Base-by-base conservation (phyloP, 2,329 filamentous ascomycete species). In the Fusarium musae region DNA sequence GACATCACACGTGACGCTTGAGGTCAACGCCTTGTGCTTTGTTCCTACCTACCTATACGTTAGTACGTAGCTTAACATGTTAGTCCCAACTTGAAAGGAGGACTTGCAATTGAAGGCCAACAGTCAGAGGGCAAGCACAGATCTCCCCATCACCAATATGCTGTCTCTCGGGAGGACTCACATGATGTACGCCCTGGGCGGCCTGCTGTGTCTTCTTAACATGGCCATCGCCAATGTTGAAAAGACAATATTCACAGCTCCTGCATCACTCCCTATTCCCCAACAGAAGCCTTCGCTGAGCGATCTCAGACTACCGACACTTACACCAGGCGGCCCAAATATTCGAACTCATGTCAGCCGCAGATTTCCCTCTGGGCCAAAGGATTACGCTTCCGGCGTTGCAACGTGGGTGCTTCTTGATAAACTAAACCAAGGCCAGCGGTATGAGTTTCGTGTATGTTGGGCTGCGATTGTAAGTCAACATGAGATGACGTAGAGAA, bases 401-500 rank as follows among this genome's bases (percentile, higher is more conserved):
- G 86, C 91, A 58, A 92, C 93, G 34, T 98, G 96, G 96, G 89
- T 95, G 75, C 84, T 96, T 12, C 88, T 99, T 10, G 88, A 93
- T 63, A 84, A 87, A 39, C 86, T 99, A 61, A 86, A 83, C n/a
- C 87, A 90, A 40, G 89, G 90, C 16, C 92, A 92, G 78, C 89
- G 95, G 74, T 98, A 98, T 86, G 96, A 99, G 85, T 88, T 97
- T 54, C 91, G 96, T 61, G 87, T 98, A 67, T 98, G 96, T 84
- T 99, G 96, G 95, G 88, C 94, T 68, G 96, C 96, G 44, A 96
- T 92, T 69, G 96, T 97, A 87, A 83, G 93, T 87, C 37, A 47
- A 39, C 28, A 16, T 44, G 39, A 32, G 21, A 39, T 39, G 23
- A 17, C 9, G 17, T 47, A 37, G 23, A 44, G n/a, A 44, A 19